These are phyloP conservation scores for Pyrenula aspistea DNA, from an alignment of 495 filamentous ascomycete genomes.

Conservation along the genomic window DNA sequence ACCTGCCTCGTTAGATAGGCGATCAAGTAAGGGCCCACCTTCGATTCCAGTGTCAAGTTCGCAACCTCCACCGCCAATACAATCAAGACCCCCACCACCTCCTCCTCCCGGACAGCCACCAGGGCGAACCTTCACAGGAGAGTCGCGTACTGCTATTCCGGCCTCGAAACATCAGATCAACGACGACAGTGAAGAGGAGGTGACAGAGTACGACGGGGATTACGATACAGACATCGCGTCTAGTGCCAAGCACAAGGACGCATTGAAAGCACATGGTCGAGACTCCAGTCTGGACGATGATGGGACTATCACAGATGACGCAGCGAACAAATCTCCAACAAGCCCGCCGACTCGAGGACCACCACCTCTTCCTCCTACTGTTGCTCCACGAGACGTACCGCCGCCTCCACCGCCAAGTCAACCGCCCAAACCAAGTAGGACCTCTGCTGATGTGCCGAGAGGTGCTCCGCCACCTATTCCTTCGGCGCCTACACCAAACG, in stretches of 20 bases:
- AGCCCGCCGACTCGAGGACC: slow-evolving; percentile 39
- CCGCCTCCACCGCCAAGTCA: slow-evolving; percentile 41
- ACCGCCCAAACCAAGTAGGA: slow-evolving; percentile 31
- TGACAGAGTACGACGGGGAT: slow-evolving; percentile 93
- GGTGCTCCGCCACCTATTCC: slow-evolving; percentile 58
- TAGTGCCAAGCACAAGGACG: slow-evolving; percentile 80
- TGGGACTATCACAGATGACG: slow-evolving; percentile 38
- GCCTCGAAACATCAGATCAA: slow-evolving; percentile 26
- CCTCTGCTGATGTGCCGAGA: slow-evolving; percentile 59
- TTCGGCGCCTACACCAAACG: slow-evolving; percentile 23
- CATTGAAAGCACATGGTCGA: slow-evolving; percentile 67
- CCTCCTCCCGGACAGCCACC: slow-evolving; percentile 51
- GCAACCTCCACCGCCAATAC: slow-evolving; percentile 36
- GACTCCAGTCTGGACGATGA: slow-evolving; percentile 59
- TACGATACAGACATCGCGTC: slow-evolving; percentile 97
- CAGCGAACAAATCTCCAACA: slow-evolving; percentile 32
- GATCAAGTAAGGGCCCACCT: slow-evolving; percentile 39
- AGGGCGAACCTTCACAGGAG: slow-evolving; percentile 49
- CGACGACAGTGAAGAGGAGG: slow-evolving; percentile 64
- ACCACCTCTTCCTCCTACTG: slow-evolving; percentile 43
- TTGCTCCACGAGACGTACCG: slow-evolving; percentile 37
- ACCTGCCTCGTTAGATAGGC: slow-evolving; percentile 34
- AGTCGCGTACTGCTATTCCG: slow-evolving; percentile 29
- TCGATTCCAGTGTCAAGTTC: slow-evolving; percentile 32
- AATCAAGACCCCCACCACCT: slow-evolving; percentile 63